A percentile compares a stretch with the other conserved stretches of the same genome.
phyloP scores from a whole-genome alignment of 2,329 filamentous ascomycete genomes.

The Aspergillus udagawae region DNA sequence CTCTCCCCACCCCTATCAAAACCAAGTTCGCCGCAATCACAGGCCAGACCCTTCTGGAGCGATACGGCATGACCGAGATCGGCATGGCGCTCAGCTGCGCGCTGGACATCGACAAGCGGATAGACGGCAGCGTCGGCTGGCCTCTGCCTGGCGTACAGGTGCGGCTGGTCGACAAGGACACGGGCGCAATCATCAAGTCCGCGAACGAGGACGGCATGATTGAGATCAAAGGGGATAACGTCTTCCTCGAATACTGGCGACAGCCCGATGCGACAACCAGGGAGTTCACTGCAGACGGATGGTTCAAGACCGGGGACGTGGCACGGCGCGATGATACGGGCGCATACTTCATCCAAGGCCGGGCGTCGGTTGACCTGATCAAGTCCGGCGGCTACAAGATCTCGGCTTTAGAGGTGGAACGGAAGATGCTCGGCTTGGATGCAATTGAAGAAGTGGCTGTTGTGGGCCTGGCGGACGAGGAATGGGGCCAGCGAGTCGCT shows the following conservation, averaged over 20 bases:
- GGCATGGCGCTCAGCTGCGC: slow-evolving; percentile 47
- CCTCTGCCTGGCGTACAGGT: slow-evolving; percentile 47
- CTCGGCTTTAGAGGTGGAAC: slow-evolving; percentile 52
- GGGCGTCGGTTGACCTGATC: slow-evolving; percentile 52
- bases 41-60: slow-evolving; percentile 42
- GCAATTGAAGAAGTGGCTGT: slow-evolving; percentile 51
- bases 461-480: slow-evolving; percentile 50
- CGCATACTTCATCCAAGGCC: slow-evolving; percentile 52
- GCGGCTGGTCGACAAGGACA: slow-evolving; percentile 41
- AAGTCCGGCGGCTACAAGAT: slow-evolving; percentile 56
- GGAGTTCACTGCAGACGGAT: slow-evolving; percentile 46
- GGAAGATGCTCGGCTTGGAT: slow-evolving; percentile 48
- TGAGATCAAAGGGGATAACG: slow-evolving; percentile 39
- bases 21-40: slow-evolving; percentile 39
- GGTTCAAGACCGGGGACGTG: slow-evolving; percentile 49
- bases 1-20: slow-evolving; percentile 41
- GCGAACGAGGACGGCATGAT: slow-evolving; percentile 41
- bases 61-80: slow-evolving; percentile 52
- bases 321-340: slow-evolving; percentile 32
- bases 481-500: slow-evolving; percentile 54
- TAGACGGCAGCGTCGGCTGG: slow-evolving; percentile 49
- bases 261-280: slow-evolving; percentile 43
- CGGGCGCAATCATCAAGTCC: slow-evolving; percentile 26
- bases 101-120: slow-evolving; percentile 35
- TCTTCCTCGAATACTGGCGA: slow-evolving; percentile 43